Conservation (phyloP, 306 rosid genomes). For the Acacia melanoxylon region DNA sequence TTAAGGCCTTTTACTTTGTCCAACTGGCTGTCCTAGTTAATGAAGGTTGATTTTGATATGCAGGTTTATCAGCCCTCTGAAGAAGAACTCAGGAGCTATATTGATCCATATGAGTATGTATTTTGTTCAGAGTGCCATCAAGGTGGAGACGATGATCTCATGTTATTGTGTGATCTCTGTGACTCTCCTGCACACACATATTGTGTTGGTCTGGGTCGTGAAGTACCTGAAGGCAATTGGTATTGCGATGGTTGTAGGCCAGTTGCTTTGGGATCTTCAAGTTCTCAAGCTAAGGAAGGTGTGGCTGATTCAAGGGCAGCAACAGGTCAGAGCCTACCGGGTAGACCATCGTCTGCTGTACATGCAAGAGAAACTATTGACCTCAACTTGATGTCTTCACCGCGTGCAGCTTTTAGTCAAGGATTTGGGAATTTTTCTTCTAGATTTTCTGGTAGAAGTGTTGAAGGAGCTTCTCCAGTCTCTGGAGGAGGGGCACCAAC, state of each 20-base stretch:
- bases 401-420: slow-evolving; percentile 50
- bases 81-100: slow-evolving; percentile 95
- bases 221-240: slow-evolving; percentile 97
- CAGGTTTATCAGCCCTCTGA: slow-evolving; percentile 99
- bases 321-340: slow-evolving; percentile 43
- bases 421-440: slow-evolving; percentile 57
- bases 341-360: slow-evolving; percentile 46
- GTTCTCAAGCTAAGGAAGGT: slow-evolving; percentile 63
- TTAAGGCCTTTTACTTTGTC: slow-evolving; percentile 18
- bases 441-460: slow-evolving; percentile 55
- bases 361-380: slow-evolving; percentile 63
- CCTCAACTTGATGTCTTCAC: slow-evolving; percentile 72
- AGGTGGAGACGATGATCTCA: slow-evolving; percentile 97
- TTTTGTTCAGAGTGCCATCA: slow-evolving; percentile 88
- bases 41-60: slow-evolving; percentile 29
- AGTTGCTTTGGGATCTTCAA: slow-evolving; percentile 74
- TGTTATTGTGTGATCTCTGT: slow-evolving; percentile 92
- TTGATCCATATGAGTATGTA: slow-evolving; percentile 89
- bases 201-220: slow-evolving; percentile 90
- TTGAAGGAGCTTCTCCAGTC: slow-evolving; percentile 59
- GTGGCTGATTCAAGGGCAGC: slow-evolving; percentile 54
- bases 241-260: slow-evolving; percentile 90
- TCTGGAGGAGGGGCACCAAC: slow-evolving; percentile 87
- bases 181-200: slow-evolving; percentile 98
- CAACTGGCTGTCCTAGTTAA: slow-evolving; percentile 15